Evolutionary conservation across 306 rosid genomes (phyloP).

Genomic region (Acacia confusa): DNA sequence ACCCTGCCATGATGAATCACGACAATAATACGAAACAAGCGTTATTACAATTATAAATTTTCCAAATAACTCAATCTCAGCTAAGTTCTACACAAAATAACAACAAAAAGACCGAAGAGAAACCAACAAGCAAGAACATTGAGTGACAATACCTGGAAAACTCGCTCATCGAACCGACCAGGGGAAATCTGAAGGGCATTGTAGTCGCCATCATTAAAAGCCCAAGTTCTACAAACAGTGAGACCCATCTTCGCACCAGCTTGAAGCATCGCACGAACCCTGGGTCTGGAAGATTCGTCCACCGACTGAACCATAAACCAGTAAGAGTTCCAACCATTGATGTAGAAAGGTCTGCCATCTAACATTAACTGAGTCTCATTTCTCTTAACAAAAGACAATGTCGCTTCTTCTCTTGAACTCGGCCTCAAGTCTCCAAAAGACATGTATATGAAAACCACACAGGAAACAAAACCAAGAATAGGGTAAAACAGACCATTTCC

Average conservation of each 20-base stretch:
- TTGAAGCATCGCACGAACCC: constrained; percentile 65
- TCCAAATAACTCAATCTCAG: constrained; percentile 29
- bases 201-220: constrained; percentile 87
- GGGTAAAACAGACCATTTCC: constrained; percentile 81
- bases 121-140: constrained; percentile 18
- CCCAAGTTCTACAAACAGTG: constrained; percentile 98
- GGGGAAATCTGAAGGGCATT: constrained; percentile 95
- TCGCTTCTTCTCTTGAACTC: constrained; percentile 39
- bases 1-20: constrained; percentile 15
- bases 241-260: constrained; percentile 90
- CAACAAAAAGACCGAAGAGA: constrained; percentile 16
- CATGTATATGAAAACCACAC: constrained; percentile 73
- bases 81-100: not conserved
- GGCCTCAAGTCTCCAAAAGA: constrained; percentile 68
- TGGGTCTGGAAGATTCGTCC: constrained; percentile 59
- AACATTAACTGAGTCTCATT: constrained; percentile 74
- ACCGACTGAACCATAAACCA: constrained; percentile 94
- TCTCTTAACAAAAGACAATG: constrained; percentile 69
- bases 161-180: constrained; percentile 78
- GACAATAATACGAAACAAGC: constrained; percentile 28
- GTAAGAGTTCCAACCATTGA: constrained; percentile 98
- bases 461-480: constrained; percentile 68
- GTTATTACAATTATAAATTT: constrained; percentile 14
- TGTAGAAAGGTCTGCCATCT: constrained; percentile 75
- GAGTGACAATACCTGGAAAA: constrained; percentile 66